Base-by-base conservation (phyloP, 768 basidiomycete species). In the Suillus americanus region DNA sequence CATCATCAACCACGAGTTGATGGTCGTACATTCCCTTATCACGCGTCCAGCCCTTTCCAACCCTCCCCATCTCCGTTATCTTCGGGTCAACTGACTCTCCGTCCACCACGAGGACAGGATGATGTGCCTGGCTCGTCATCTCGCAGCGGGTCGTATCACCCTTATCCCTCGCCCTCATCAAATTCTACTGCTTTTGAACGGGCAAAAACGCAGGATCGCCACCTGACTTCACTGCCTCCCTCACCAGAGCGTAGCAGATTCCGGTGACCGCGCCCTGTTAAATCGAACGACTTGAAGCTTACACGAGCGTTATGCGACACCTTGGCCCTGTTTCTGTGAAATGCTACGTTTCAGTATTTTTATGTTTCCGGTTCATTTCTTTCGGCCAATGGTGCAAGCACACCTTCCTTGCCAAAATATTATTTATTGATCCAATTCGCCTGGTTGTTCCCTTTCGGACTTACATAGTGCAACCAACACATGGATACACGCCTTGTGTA, bases 151-250 rank as follows among this genome's bases (percentile, higher is more conserved):
- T 62, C 70, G n/a, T 77, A 75, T 43, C 54, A 57, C 55, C 55
- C 65, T 16, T 77, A 83, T 59, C 70, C 79, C 61, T 75, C 79
- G 4, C 78, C 76, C 65, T 78, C 85, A 8, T 77, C 82, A 9
- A 73, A 76, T 59, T 69, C 76, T 35, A 70, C 79, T 43, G 83
- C 85, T 0, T 88, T 82, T 71, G 86, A 88, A 72, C 80, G 86
- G 67, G 85, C 86, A 53, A 79, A 80, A 65, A 82, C 81, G n/a
- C 79, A 81, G 56, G 85, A 85, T 30, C 78, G 84, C 57, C 72
- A 84, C 56, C 80, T 85, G 53, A 76, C 82, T n/a, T 41, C 57
- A 30, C 57, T 59, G 57, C 76, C 83, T 23, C 67, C 84, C 16
- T 63, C 55, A 25, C 62, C 63, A 62, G 84, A 83, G 12, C 57